Evolutionary conservation across 371 early-diverging fungal species (phyloP).

Genomic region (Apophysomyces ossiformis): DNA sequence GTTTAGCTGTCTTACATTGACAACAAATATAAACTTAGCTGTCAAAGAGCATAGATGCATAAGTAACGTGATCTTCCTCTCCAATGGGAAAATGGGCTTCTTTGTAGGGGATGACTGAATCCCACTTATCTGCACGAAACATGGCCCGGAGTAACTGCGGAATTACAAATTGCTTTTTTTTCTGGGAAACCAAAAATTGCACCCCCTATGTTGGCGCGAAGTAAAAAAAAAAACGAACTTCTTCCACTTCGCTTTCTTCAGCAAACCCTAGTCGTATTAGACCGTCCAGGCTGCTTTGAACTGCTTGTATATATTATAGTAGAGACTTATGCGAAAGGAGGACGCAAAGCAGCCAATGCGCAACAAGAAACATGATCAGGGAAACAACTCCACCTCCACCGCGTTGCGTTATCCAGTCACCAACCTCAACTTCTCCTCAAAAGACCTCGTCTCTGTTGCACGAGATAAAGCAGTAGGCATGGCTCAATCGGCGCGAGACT

Average conservation of each 20-base stretch:
- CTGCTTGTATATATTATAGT: neutral
- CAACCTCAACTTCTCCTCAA: constrained; percentile 13
- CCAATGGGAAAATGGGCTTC: too few species aligned
- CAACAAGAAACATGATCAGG: neutral
- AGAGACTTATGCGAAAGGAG: constrained; percentile 12
- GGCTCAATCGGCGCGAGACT: constrained; percentile 41
- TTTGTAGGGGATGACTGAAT: too few species aligned
- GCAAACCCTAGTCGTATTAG: neutral
- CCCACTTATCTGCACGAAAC: too few species aligned
- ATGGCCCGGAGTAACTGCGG: neutral
- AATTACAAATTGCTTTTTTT: neutral
- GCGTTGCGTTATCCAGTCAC: constrained; percentile 1
- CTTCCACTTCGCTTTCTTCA: neutral
- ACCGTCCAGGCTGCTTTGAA: neutral
- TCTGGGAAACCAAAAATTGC: neutral
- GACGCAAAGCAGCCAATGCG: constrained; percentile 10
- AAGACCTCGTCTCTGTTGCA: constrained; percentile 28
- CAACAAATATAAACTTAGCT: too few species aligned
- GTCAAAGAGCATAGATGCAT: too few species aligned
- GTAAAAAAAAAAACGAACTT: neutral
- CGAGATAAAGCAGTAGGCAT: constrained; percentile 36
- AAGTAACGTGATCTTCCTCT: too few species aligned
- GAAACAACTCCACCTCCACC: neutral
- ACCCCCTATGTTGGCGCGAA: constrained; percentile 1
- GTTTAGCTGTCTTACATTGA: too few species aligned